Conservation (phyloP, 805 yeast species). For the Isabelozyma heimii region DNA sequence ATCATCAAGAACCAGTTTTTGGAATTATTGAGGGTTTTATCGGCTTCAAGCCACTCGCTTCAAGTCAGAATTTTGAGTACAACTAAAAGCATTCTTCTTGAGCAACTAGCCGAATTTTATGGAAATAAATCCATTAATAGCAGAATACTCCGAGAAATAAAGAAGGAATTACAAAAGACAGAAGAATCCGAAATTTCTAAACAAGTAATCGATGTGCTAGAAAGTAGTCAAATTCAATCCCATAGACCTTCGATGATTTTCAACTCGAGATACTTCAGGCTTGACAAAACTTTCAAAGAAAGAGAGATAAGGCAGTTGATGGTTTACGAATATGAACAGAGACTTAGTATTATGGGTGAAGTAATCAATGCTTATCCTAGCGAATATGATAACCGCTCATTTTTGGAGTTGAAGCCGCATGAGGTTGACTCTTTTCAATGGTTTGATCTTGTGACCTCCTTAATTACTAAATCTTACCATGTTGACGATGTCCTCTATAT, state of each 20-base stretch:
- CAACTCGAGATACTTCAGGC: slow-evolving; percentile 53
- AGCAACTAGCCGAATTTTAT: not conserved
- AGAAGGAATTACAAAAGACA: slow-evolving; percentile 1
- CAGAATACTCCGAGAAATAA: slow-evolving; percentile 1
- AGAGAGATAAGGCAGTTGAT: slow-evolving; percentile 37
- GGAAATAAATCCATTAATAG: not conserved
- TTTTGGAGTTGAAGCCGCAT: slow-evolving; percentile 16
- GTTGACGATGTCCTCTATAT: slow-evolving; percentile 39
- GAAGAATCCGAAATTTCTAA: not conserved
- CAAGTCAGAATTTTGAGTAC: slow-evolving; percentile 37
- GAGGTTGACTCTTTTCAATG: slow-evolving; percentile 34
- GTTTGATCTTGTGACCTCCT: slow-evolving; percentile 46
- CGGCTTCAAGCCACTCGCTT: slow-evolving; percentile 23
- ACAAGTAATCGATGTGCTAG: slow-evolving; percentile 17
- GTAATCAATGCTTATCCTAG: slow-evolving; percentile 25
- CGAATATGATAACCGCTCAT: slow-evolving; percentile 13
- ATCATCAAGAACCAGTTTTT: slow-evolving; percentile 43
- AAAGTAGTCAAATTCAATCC: slow-evolving; percentile 26
- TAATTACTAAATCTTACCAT: slow-evolving; percentile 44
- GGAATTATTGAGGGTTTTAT: slow-evolving; percentile 25
- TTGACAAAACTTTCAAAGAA: slow-evolving; percentile 16
- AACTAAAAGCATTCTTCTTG: not conserved
- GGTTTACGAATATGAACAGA: slow-evolving; percentile 45
- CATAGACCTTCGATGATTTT: slow-evolving; percentile 41
- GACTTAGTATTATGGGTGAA: slow-evolving; percentile 34